These are phyloP conservation scores for Sporothrix mexicana DNA, from an alignment of 2,329 filamentous ascomycete species.

Conservation along the genomic window DNA sequence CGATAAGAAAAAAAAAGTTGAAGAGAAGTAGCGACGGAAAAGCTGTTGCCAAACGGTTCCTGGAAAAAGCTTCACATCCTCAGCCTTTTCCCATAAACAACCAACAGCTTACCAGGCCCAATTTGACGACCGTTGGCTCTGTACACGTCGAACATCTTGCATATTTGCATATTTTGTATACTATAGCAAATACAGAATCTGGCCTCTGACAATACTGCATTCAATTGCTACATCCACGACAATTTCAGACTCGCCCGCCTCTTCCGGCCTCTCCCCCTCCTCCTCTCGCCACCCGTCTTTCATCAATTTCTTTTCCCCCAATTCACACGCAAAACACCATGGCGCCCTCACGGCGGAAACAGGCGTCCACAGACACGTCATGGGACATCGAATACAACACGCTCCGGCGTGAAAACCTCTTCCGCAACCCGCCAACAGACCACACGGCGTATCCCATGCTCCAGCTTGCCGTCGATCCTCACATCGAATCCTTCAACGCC, in stretches of 20 bases:
- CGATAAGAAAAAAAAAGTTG: conserved; percentile 37
- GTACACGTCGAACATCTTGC: not conserved
- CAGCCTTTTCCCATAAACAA: conserved; percentile 1
- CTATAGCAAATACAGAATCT: too few relatives aligned
- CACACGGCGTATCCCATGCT: conserved; percentile 86
- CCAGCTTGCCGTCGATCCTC: conserved; percentile 83
- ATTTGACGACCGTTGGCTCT: conserved; percentile 6
- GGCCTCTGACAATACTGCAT: not conserved
- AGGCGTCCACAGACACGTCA: conserved; percentile 62
- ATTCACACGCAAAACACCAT: conserved; percentile 23
- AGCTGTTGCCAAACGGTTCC: not conserved
- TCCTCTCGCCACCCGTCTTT: conserved; percentile 5
- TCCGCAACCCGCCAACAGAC: conserved; percentile 85
- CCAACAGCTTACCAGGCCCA: not conserved
- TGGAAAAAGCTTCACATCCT: conserved; percentile 28
- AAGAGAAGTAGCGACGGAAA: conserved; percentile 4
- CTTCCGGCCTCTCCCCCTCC: not conserved
- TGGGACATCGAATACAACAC: conserved; percentile 91
- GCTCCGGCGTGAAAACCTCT: conserved; percentile 83
- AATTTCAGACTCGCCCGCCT: not conserved
- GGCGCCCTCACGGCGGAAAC: conserved; percentile 38
- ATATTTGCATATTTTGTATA: not conserved
- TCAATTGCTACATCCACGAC: not conserved
- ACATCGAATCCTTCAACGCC: conserved; percentile 94
- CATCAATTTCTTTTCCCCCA: not conserved